Evolutionary conservation across 2,329 filamentous ascomycete genomes (phyloP), one percentile per base, ranked within the genome.

Genomic region (Fusarium circinatum): DNA sequence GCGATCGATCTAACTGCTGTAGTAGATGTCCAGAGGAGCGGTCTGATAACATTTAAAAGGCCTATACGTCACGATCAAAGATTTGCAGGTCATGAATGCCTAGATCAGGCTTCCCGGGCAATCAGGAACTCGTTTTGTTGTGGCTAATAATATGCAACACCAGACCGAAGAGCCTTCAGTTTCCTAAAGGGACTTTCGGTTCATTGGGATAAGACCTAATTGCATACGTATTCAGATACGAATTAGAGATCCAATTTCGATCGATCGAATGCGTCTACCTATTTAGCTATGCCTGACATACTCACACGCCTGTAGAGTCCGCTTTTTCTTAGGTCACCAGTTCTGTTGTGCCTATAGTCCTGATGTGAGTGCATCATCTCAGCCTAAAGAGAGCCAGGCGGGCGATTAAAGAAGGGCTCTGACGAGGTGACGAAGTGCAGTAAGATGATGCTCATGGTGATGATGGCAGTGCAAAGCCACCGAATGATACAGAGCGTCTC

Each of bases 291-390:
- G 18, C 49, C 69, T 58, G 60, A 65, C 56, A 44, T 58, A 55
- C 38, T 60, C 30, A 44, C 48, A 62, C 26, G 51, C 54, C 47
- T 58, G 34, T 26, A 30, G 52, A 60, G 38, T 62, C 56, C 52
- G 56, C 67, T 70, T 51, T 63, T 74, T 68, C 32, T 44, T n/a
- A 32, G 57, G 70, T 75, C 75, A 77, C 72, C 70, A 59, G 73
- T 73, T 61, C 60, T 55, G n/a, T 42, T 42, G 55, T 58, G 49
- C 51, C 45, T 54, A 38, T 64, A 62, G 57, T 52, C 49, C 48
- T 45, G 68, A 71, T 57, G 36, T 45, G 42, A 51, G 41, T 59
- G 64, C 34, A 47, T 39, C 24, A 61, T 58, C 48, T 61, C 66
- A 72, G 51, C 58, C 67, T 65, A 65, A 54, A 70, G 48, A 67